phyloP scores from a whole-genome alignment of 78 protist species.

The Planoprotostelium fungivorum region DNA sequence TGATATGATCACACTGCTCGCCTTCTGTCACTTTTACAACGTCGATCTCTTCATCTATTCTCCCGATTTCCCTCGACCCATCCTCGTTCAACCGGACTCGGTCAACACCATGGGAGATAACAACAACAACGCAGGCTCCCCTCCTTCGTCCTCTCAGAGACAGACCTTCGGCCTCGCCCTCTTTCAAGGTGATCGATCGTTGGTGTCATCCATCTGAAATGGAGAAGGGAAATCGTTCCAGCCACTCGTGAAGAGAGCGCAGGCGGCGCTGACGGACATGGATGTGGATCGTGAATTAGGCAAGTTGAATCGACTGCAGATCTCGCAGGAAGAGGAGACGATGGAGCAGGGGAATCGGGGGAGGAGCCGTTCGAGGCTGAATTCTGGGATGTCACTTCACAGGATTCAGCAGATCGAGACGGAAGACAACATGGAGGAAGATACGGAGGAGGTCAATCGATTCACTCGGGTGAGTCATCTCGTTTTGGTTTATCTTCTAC shows the following conservation, averaged over 20 bases:
- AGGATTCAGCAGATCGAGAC: too few species aligned
- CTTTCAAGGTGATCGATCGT: not conserved
- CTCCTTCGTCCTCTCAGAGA: too few species aligned
- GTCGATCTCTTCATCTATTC: not conserved
- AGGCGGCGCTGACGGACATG: not conserved
- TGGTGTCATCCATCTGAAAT: not conserved
- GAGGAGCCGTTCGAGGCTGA: too few species aligned
- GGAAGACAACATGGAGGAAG: too few species aligned
- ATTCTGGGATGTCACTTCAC: too few species aligned
- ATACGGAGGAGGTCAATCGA: too few species aligned
- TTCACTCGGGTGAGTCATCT: too few species aligned
- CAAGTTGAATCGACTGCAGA: not conserved
- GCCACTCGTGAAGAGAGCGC: not conserved
- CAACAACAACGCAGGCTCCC: not conserved
- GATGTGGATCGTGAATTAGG: not conserved
- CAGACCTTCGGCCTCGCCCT: not conserved
- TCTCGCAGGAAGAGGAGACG: not conserved
- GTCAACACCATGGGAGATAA: not conserved
- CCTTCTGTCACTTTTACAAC: not conserved
- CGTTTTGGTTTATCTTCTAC: too few species aligned
- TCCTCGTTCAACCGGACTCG: not conserved
- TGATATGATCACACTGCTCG: not conserved
- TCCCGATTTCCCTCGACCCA: not conserved
- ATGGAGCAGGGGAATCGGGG: too few species aligned
- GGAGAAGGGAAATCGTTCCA: not conserved